Evolutionary conservation across 257 asterid genomes (phyloP), one percentile per base, ranked within the genome.

Genomic region (Thymus quinquecostatus): DNA sequence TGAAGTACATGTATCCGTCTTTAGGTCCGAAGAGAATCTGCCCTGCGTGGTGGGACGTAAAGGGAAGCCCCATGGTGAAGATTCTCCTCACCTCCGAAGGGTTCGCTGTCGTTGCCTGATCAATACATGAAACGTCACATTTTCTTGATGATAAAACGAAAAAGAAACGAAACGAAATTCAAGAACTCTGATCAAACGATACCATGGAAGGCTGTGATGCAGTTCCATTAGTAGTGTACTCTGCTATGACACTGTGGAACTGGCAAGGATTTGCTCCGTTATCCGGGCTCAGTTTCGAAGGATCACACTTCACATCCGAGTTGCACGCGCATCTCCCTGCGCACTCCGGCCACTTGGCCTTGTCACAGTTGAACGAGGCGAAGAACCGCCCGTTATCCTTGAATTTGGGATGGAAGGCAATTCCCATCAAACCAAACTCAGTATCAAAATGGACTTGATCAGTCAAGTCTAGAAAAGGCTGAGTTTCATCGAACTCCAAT

Each of bases 11-110:
- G 71, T 84, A 86, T 12, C 98, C 99, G 81, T 95, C 98, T 51
- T 53, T 32, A 2, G 99, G 99, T 66, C 99, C 99, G 60, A 95
- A 88, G 64, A 95, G 91, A 72, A 95, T 93, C 76, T 93, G 97
- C 41, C 98, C 97, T 10, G 81, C 98, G 59, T 90, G 97, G 80
- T 90, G 92, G 5, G 85, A 30, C 33, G 87, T 84, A 64, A 82
- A 92, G 0, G 98, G 97, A 70, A 92, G 96, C 2, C 97, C 98
- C 96, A 92, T 92, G 33, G 98, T 90, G 81, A 92, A 88, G 69
- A 92, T 89, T 77, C 97, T 82, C 70, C 96, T 75, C 30, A 92
- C 92, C 75, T 92, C 98, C 0, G 82, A 58, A 8, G 97, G 92
- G 61, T 59, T 79, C 65, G 90, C 97, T 71, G 85, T 77, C 57